Percentiles rank a stretch among this genome's conserved stretches.
Conservation (phyloP, 2,329 filamentous ascomycete species). For the Venturia pyrina region DNA sequence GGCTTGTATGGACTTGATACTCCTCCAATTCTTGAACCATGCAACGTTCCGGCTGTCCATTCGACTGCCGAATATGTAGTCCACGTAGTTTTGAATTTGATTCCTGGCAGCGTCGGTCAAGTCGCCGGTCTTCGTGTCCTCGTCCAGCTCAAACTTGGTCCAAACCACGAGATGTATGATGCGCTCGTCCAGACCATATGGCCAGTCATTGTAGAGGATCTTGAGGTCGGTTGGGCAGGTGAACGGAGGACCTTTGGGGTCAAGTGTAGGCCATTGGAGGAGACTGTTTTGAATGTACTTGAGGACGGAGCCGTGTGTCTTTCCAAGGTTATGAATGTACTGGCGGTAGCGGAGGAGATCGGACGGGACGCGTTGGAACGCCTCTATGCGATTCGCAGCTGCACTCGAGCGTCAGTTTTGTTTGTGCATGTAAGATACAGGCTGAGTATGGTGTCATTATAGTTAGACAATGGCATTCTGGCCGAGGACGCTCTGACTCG, state of each 20-base stretch:
- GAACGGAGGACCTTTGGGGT: slow-evolving; percentile 19
- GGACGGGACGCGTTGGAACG: slow-evolving; percentile 67
- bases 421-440: too few relatives aligned
- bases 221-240: slow-evolving; percentile 48
- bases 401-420: background rate
- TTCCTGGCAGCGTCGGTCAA: slow-evolving; percentile 53
- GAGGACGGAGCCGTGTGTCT: slow-evolving; percentile 66
- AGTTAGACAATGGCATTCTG: slow-evolving; percentile 10
- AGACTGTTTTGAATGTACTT: slow-evolving; percentile 63
- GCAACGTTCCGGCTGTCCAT: slow-evolving; percentile 47
- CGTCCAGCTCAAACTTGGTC: slow-evolving; percentile 76
- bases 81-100: slow-evolving; percentile 63
- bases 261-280: slow-evolving; percentile 53
- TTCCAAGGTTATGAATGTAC: slow-evolving; percentile 54
- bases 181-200: slow-evolving; percentile 68
- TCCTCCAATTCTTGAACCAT: slow-evolving; percentile 92
- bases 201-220: slow-evolving; percentile 86
- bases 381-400: slow-evolving; percentile 59
- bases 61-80: slow-evolving; percentile 49
- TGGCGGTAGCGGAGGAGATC: slow-evolving; percentile 69
- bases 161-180: slow-evolving; percentile 85
- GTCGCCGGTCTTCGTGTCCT: slow-evolving; percentile 56
- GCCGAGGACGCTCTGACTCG: background rate
- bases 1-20: slow-evolving; percentile 72
- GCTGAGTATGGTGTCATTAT: too few relatives aligned